These are phyloP conservation scores for Tylopilus subfusipes DNA, from an alignment of 768 basidiomycete genomes.

Conservation along the genomic window DNA sequence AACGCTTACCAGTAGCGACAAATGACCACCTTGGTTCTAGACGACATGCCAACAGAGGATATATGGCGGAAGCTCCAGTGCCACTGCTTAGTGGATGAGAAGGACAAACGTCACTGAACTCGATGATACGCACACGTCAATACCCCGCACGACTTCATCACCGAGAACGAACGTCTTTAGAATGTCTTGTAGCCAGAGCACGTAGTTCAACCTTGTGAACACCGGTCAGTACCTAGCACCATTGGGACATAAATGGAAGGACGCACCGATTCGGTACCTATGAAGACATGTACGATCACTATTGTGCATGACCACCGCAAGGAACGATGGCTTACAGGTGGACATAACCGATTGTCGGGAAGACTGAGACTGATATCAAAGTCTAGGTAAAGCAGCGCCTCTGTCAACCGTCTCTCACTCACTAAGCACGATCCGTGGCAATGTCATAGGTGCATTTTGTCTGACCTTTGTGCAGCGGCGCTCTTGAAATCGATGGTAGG, in stretches of 20 bases:
- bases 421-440: conserved; percentile 1
- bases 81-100: conserved; percentile 47
- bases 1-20: conserved; percentile 58
- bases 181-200: conserved; percentile 81
- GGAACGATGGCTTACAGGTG: conserved; percentile 58
- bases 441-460: not conserved
- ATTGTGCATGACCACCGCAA: not conserved
- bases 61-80: conserved; percentile 88
- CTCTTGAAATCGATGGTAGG: conserved; percentile 73
- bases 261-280: conserved; percentile 74
- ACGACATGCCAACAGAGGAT: conserved; percentile 70
- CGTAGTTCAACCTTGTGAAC: conserved; percentile 69
- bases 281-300: not conserved
- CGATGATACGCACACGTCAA: conserved; percentile 63
- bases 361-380: conserved; percentile 62
- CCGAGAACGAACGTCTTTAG: conserved; percentile 32
- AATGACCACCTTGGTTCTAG: conserved; percentile 55
- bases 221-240: not conserved
- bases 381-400: conserved; percentile 72
- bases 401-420: conserved; percentile 63
- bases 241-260: not conserved
- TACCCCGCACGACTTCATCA: conserved; percentile 39
- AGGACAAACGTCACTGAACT: not conserved
- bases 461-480: conserved; percentile 64
- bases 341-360: conserved; percentile 75